phyloP scores from a whole-genome alignment of 768 basidiomycete genomes.

The Psilocybe sp. region DNA sequence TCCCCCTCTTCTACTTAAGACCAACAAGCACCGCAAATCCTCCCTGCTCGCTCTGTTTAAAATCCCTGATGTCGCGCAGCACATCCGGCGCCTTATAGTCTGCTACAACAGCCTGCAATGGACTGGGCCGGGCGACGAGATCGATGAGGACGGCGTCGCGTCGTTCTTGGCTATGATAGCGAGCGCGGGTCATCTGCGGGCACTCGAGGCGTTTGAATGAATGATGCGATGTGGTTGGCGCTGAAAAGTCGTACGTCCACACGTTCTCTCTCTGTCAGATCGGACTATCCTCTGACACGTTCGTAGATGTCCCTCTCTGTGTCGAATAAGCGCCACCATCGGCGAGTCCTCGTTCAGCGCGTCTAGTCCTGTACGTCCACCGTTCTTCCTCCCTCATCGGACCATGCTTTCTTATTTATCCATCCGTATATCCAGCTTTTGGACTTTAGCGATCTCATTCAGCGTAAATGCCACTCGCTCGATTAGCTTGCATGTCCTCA shows the following conservation, averaged over 20 bases:
- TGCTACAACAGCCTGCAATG: constrained; percentile 31
- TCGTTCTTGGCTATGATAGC: constrained; percentile 25
- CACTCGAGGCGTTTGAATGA: constrained; percentile 32
- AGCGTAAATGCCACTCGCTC: constrained; percentile 32
- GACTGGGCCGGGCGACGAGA: constrained; percentile 27
- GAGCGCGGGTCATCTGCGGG: constrained; percentile 8
- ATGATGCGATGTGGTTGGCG: constrained; percentile 31
- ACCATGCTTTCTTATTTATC: neutral
- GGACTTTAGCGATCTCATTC: constrained; percentile 32
- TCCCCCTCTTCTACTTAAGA: constrained; percentile 31
- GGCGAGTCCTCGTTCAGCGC: constrained; percentile 31
- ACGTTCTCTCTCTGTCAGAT: neutral
- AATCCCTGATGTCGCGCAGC: constrained; percentile 24
- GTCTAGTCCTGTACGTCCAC: constrained; percentile 27
- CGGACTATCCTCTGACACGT: neutral
- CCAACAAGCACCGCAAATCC: constrained; percentile 30
- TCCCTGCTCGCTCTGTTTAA: constrained; percentile 47
- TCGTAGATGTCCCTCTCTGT: constrained; percentile 30
- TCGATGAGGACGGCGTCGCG: constrained; percentile 28
- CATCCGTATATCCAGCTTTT: constrained; percentile 24
- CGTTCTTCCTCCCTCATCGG: constrained; percentile 1
- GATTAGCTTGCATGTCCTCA: constrained; percentile 28
- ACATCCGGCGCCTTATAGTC: constrained; percentile 26
- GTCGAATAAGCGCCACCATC: constrained; percentile 30
- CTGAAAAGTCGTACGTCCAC: constrained; percentile 26